A percentile compares a stretch with the other conserved stretches of the same genome.
Evolutionary conservation across 164 flowering plant genomes (phyloP).

Genomic region (Houttuynia cordata): DNA sequence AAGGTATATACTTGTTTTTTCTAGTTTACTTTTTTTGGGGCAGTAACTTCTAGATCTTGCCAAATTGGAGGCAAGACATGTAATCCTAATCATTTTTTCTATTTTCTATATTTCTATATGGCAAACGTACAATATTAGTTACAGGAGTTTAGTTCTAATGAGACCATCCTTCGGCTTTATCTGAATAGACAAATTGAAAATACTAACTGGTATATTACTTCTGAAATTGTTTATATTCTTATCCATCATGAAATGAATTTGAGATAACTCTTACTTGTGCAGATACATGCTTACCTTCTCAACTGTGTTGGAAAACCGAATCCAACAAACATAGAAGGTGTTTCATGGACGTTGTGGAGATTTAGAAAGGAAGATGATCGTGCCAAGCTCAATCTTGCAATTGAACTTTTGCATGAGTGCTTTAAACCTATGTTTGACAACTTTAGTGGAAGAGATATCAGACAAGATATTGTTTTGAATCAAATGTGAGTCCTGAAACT

Average conservation of each 20-base stretch:
- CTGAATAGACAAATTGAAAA: too few species aligned
- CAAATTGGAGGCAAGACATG: too few species aligned
- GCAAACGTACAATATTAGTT: too few species aligned
- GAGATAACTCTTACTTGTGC: neutral
- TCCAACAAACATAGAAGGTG: neutral
- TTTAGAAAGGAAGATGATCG: neutral
- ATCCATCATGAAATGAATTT: neutral
- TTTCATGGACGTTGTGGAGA: neutral
- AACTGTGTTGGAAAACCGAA: neutral
- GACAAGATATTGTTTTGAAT: constrained; percentile 62
- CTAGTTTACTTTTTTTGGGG: too few species aligned
- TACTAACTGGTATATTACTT: too few species aligned
- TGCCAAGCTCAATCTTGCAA: neutral
- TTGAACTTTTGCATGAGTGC: constrained; percentile 40
- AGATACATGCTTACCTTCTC: neutral
- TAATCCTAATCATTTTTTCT: too few species aligned
- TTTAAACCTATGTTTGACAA: constrained; percentile 58
- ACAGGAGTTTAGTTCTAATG: too few species aligned
- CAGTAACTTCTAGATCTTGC: too few species aligned
- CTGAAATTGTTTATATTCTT: neutral
- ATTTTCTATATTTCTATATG: too few species aligned
- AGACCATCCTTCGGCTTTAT: too few species aligned
- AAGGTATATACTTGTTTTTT: too few species aligned
- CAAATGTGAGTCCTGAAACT: constrained; percentile 34
- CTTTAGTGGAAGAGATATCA: constrained; percentile 38